Base-by-base conservation (phyloP, 164 flowering plant species). In the Platanus orientalis region DNA sequence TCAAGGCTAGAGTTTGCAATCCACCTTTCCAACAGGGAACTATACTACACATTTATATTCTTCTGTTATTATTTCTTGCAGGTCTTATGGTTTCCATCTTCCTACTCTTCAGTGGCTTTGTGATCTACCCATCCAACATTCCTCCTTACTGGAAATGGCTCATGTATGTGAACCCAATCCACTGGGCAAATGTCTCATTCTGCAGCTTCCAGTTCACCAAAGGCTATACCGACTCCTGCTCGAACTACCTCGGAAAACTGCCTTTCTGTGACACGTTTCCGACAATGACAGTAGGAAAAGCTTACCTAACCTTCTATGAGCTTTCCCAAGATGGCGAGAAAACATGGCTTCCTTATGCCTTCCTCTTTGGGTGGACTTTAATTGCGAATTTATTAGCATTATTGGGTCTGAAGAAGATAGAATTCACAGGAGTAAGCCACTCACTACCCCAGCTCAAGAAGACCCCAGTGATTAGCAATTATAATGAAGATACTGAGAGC, bases 101-200 rank as follows among this genome's bases (percentile, higher is more conserved):
- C 58, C 69, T 72, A 54, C 76, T 64, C 71, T 72, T 72, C 72
- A 67, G 76, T 72, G 76, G 76, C 54, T 72, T 72, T 42, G 72
- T 68, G 34, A 72, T 72, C 58, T 72, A 68, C 56, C 76, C 69
- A 54, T 68, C 71, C 26, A 72, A 64, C 23, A 56, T 73, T 17
- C 72, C 76, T 40, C 42, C 23, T 20, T 73, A 73, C 66, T 73
- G 76, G 76, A 73, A 73, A 68, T 73, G 76, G 76, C 69, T 73
- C 6, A 12, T 57, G 12, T 60, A 73, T 14, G 63, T 50, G 20
- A 73, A 68, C 52, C 76, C 76, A 51, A 64, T 69, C 44, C 72
- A 65, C 55, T 69, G 69, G 72, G 76, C 76, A 27, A 73, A 73
- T 24, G 51, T 73, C 56, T 50, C 63, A 39, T 68, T 64, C 61